phyloP scores from a whole-genome alignment of 2,329 filamentous ascomycete genomes.

The Aspergillus sp. region DNA sequence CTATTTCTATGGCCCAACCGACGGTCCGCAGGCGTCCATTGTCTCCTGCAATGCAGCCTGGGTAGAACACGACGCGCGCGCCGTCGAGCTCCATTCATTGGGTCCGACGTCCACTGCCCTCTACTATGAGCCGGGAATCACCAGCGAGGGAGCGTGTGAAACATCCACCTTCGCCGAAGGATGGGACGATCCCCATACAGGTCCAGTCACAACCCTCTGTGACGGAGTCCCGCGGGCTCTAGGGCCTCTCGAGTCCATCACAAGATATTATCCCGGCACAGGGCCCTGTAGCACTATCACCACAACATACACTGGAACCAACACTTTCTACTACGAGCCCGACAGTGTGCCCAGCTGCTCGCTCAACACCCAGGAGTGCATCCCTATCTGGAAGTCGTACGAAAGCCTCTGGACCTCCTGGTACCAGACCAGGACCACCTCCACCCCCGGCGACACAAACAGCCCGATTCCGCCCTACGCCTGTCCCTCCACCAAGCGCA shows the following conservation, averaged over 20 bases:
- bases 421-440: slow-evolving; percentile 2
- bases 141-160: slow-evolving; percentile 18
- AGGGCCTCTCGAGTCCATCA: slow-evolving; percentile 15
- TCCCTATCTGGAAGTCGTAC: slow-evolving; percentile 22
- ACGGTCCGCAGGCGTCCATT: slow-evolving; percentile 15
- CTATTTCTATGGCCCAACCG: slow-evolving; percentile 23
- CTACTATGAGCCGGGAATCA: slow-evolving; percentile 11
- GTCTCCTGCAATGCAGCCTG: slow-evolving; percentile 21
- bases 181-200: slow-evolving; percentile 16
- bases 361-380: slow-evolving; percentile 17
- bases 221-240: slow-evolving; percentile 19
- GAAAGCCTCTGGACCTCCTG: slow-evolving; percentile 10
- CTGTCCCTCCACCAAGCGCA: slow-evolving; percentile 12
- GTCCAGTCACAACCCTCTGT: slow-evolving; percentile 21
- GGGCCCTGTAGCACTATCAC: slow-evolving; percentile 14
- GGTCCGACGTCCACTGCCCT: slow-evolving; percentile 15
- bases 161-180: slow-evolving; percentile 10
- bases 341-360: slow-evolving; percentile 8
- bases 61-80: slow-evolving; percentile 16
- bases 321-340: slow-evolving; percentile 11
- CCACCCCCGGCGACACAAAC: slow-evolving; percentile 16
- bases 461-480: slow-evolving; percentile 14
- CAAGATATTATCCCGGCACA: slow-evolving; percentile 17
- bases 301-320: slow-evolving; percentile 1
- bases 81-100: slow-evolving; percentile 13